A percentile compares a stretch with the other conserved stretches of the same genome.
Conservation (phyloP, 805 yeast species). For the Kuraishia piskuri region DNA sequence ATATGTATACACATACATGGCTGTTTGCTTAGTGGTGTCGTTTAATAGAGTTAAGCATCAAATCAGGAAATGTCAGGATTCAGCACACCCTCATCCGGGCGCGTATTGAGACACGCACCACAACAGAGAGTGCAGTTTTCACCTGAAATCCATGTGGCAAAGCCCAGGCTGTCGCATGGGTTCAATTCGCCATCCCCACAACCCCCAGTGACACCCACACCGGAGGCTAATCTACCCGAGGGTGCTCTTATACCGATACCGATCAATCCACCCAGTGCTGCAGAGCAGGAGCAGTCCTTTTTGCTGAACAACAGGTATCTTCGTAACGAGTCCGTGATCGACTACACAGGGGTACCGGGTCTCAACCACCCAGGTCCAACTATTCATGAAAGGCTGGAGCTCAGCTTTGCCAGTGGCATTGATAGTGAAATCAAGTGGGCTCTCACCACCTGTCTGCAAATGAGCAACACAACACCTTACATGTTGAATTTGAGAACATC, state of each 20-base stretch:
- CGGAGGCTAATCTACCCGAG: neutral
- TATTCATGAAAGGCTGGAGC: constrained; percentile 53
- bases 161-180: neutral
- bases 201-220: neutral
- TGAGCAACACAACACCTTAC: constrained; percentile 31
- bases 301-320: constrained; percentile 20
- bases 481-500: constrained; percentile 32
- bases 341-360: constrained; percentile 23
- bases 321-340: constrained; percentile 21
- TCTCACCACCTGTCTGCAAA: constrained; percentile 40
- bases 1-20: neutral
- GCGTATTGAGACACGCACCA: neutral
- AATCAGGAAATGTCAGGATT: neutral
- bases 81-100: neutral
- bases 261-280: constrained; percentile 20
- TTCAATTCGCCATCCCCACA: neutral
- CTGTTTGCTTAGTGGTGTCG: neutral
- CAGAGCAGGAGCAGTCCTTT: constrained; percentile 24
- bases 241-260: constrained; percentile 11
- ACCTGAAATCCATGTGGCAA: neutral
- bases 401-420: constrained; percentile 62
- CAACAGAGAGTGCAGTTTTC: neutral
- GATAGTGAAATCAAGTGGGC: constrained; percentile 69
- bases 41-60: neutral
- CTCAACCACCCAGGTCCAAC: constrained; percentile 46